Base-by-base conservation (phyloP, 345 rosid genomes). In the Excoecaria agallocha region DNA sequence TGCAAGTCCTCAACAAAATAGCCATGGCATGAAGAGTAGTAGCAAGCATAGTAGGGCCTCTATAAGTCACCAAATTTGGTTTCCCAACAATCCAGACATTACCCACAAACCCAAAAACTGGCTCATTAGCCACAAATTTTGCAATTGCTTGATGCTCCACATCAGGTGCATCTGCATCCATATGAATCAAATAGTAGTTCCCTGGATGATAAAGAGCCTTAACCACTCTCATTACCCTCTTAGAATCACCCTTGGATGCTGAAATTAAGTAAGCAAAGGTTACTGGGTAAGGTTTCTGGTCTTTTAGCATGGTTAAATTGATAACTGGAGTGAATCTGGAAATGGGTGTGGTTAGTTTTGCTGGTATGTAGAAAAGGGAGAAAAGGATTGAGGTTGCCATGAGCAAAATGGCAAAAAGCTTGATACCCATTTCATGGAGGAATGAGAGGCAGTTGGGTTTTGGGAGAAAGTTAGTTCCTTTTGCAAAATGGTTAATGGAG, bases 1-100 rank as follows among this genome's bases (percentile, higher is more conserved):
- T 81, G 85, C 92, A 86, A 78, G 89, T 86, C 72, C 90, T 88
- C 80, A 87, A 35, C 17, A 94, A 83, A 80, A 91, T 85, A 10
- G 97, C 86, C 88, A 92, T 88, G 24, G 90, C 93, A 77, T 92
- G 97, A 8, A 94, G 91, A 17, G 98, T 94, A 6, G 97, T 87
- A 25, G 89, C 87, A 0, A 94, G 90, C 98, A 94, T 94, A 17
- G 97, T 90, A 0, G 97, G 97, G 12, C 97, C 98, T 81, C 98
- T 89, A 12, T 94, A 94, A 55, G 95, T 92, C 3, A 94, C 95
- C 76, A 92, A 67, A 77, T 94, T 92, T 0, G 97, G 84, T 79
- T 86, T 92, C n/a, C 86, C 88, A 4, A 94, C 86, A 16, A 94
- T 72, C 87, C 90, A 89, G 5, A 94, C 98, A 83, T 94, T 94